Evolutionary conservation across 1,284 basidiomycete genomes (phyloP), one percentile per base, ranked within the genome.

Genomic region (Apiotrichum brassicae): DNA sequence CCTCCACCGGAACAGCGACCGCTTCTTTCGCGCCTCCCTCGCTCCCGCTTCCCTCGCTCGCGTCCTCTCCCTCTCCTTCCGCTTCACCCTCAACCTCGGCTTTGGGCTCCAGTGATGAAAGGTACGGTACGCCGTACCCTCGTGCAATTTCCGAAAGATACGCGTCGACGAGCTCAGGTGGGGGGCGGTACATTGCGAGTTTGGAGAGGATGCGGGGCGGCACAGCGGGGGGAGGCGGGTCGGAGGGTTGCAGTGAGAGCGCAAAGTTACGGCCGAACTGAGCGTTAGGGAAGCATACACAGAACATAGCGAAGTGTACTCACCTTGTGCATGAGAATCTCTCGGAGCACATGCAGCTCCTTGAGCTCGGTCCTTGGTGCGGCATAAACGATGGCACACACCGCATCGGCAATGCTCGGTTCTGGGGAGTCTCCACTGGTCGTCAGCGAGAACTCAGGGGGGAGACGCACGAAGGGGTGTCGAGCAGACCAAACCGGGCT

Each of bases 321-420:
- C 40, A 70, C 72, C 62, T 73, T 95, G 72, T 92, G 86, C 85
- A 94, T 88, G 49, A 98, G 80, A 68, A 97, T 82, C 66, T 97
- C 92, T 36, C 93, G 83, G 34, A 97, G 75, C 32, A 90, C 76
- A 61, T 95, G 89, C 30, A 98, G 80, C 71, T 98, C 94, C 79
- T 91, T 91, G 42, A 93, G 73, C 65, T 94, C 90, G 19, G 89
- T 93, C 55, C 88, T 79, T 19, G 88, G 88, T 13, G 92, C 89
- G 12, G 93, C 91, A 63, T 92, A 82, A 46, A 98, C 86, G 60
- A 98, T 81, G 41, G 84, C 83, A 62, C 78, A 80, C 19, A 85
- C 71, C 0, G 78, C 91, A 75, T 90, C 87, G 37, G 76, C 73
- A 12, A 92, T 81, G 32, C 80, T 82, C 8, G 84, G 81, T 70